Percentiles rank a stretch among this genome's conserved stretches.
Evolutionary conservation across 106 monocot species (phyloP).

Genomic region (Dendrobium catenatum): DNA sequence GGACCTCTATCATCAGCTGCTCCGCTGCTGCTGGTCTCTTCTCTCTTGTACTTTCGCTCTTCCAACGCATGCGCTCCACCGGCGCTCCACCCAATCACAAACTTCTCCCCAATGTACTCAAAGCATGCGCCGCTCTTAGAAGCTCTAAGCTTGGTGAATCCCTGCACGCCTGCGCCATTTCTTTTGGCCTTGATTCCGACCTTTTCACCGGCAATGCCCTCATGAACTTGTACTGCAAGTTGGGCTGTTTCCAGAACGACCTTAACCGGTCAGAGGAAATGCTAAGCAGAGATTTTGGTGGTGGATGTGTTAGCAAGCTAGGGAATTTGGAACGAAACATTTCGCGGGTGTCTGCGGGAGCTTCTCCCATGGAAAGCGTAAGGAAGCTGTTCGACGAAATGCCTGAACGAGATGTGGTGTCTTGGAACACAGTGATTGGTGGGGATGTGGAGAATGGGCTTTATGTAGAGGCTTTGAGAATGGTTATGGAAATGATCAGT

Average conservation of each 20-base stretch:
- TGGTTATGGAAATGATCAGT: constrained; percentile 51
- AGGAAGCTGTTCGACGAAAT: constrained; percentile 60
- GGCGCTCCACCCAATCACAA: constrained; percentile 14
- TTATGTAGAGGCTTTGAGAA: constrained; percentile 43
- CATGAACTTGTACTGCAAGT: constrained; percentile 67
- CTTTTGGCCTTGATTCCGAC: constrained; percentile 33
- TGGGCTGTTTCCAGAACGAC: neutral
- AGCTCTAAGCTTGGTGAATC: constrained; percentile 31
- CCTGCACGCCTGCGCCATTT: constrained; percentile 38
- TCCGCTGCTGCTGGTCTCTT: constrained; percentile 43
- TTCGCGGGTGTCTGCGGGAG: neutral
- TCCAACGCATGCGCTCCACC: constrained; percentile 33
- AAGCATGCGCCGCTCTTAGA: constrained; percentile 41
- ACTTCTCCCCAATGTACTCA: constrained; percentile 64
- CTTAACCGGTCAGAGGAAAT: neutral
- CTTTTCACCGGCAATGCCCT: constrained; percentile 65
- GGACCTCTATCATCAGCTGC: constrained; percentile 37
- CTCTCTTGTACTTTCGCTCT: constrained; percentile 28
- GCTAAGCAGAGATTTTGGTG: neutral
- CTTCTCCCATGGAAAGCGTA: constrained; percentile 11
- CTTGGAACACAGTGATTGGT: constrained; percentile 78
- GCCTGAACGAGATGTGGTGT: constrained; percentile 55
- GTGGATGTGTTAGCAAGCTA: constrained; percentile 21
- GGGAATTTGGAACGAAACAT: neutral
- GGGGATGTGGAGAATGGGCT: constrained; percentile 42